phyloP scores from a whole-genome alignment of 345 rosid genomes.

The Xanthoceras sorbifolium region DNA sequence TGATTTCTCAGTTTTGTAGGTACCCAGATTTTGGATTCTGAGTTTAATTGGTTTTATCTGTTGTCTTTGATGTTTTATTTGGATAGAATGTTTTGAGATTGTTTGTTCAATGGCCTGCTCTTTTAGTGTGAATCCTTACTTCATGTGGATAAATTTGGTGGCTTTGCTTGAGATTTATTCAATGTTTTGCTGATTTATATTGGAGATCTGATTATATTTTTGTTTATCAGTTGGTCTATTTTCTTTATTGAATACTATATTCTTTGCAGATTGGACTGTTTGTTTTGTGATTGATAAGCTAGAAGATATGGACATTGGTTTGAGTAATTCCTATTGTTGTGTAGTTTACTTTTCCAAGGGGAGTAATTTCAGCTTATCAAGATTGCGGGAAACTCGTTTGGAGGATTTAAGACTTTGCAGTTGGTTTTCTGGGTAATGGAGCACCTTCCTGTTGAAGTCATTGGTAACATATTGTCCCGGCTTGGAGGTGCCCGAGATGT shows the following conservation, averaged over 20 bases:
- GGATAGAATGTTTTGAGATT: not conserved
- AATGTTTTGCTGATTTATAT: slow-evolving; percentile 8
- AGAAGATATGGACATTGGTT: not conserved
- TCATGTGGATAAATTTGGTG: not conserved
- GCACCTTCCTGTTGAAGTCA: slow-evolving; percentile 82
- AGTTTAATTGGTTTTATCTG: not conserved
- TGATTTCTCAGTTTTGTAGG: not conserved
- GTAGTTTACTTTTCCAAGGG: slow-evolving; percentile 2
- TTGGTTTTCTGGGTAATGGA: slow-evolving; percentile 48
- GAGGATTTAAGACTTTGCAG: slow-evolving; percentile 5
- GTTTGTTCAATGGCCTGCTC: not conserved
- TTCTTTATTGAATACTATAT: slow-evolving; percentile 10
- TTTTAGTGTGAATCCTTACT: not conserved
- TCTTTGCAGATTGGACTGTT: slow-evolving; percentile 19
- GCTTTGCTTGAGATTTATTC: slow-evolving; percentile 15
- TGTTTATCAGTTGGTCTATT: not conserved
- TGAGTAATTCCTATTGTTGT: slow-evolving; percentile 4
- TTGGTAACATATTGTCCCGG: slow-evolving; percentile 82
- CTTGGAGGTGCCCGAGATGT: slow-evolving; percentile 83
- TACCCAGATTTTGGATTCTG: slow-evolving; percentile 15
- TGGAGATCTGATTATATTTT: slow-evolving; percentile 8
- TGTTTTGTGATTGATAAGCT: not conserved
- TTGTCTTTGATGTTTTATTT: not conserved
- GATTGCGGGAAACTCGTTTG: slow-evolving; percentile 9
- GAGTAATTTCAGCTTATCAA: slow-evolving; percentile 4